phyloP scores from a whole-genome alignment of 768 basidiomycete species.

The Thelephora ganbajun region DNA sequence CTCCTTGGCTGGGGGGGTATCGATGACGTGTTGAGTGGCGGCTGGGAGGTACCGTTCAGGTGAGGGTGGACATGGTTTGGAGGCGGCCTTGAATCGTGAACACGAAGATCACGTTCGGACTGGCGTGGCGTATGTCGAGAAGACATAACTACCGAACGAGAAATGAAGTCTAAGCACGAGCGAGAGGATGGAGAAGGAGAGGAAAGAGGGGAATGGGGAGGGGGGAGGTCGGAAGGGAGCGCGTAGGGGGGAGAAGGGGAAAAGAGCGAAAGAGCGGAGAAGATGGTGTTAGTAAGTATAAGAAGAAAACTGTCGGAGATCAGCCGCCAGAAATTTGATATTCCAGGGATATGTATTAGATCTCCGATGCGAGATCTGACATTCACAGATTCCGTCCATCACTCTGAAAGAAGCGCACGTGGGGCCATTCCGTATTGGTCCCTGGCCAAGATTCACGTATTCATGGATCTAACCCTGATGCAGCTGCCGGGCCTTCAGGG shows the following conservation, averaged over 20 bases:
- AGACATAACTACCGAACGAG: slow-evolving; percentile 31
- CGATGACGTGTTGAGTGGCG: slow-evolving; percentile 22
- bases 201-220: slow-evolving; percentile 11
- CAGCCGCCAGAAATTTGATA: background rate
- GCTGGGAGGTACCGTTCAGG: slow-evolving; percentile 34
- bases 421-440: too few relatives aligned
- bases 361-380: too few relatives aligned
- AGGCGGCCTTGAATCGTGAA: slow-evolving; percentile 41
- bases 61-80: slow-evolving; percentile 27
- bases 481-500: too few relatives aligned
- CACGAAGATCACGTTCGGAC: slow-evolving; percentile 44
- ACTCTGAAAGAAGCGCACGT: too few relatives aligned
- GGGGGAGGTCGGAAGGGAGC: slow-evolving; percentile 10
- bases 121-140: slow-evolving; percentile 47
- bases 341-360: too few relatives aligned
- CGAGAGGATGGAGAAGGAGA: slow-evolving; percentile 17
- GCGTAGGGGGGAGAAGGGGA: slow-evolving; percentile 15
- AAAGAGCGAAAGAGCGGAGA: slow-evolving; percentile 37
- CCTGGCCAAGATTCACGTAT: too few relatives aligned
- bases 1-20: background rate
- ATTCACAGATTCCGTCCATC: too few relatives aligned
- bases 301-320: background rate
- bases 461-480: too few relatives aligned
- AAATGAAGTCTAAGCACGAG: slow-evolving; percentile 16
- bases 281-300: slow-evolving; percentile 16